These are phyloP conservation scores for Oryza meyeriana DNA, from an alignment of 176 grass and related monocot genomes.

Conservation along the genomic window DNA sequence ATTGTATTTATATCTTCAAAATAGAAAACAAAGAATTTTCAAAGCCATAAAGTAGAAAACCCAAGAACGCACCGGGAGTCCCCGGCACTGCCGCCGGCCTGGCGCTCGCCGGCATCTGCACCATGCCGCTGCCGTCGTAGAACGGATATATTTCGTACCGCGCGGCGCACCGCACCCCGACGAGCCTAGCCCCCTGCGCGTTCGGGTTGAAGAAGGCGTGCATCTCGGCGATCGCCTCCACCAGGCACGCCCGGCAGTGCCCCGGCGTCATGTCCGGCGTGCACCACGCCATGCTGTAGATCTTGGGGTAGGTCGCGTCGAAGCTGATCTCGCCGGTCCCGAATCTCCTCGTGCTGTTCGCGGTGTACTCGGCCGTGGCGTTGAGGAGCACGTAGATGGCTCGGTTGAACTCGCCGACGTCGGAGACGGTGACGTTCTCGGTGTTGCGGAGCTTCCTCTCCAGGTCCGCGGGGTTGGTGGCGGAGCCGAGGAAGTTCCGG, in stretches of 20 bases:
- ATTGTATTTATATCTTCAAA: too few relatives aligned
- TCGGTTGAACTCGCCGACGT: not conserved
- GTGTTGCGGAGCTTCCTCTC: not conserved
- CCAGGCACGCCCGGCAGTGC: conserved; percentile 34
- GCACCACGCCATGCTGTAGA: conserved; percentile 42
- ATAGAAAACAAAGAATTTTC: too few relatives aligned
- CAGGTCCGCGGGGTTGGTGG: not conserved
- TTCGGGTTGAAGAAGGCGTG: not conserved
- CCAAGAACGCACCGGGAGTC: not conserved
- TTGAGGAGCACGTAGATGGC: not conserved
- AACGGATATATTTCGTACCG: conserved; percentile 42
- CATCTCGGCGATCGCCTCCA: not conserved
- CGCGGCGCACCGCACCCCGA: conserved; percentile 28
- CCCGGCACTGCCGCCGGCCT: not conserved
- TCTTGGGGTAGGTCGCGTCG: not conserved
- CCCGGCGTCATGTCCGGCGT: conserved; percentile 29
- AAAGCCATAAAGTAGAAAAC: too few relatives aligned
- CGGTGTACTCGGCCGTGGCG: not conserved
- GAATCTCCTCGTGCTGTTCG: not conserved
- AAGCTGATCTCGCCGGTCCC: conserved; percentile 14
- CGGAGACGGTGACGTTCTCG: conserved; percentile 11
- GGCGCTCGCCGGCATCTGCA: not conserved
- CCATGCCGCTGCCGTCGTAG: conserved; percentile 17
- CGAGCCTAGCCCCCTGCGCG: conserved; percentile 12
- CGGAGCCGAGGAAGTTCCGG: conserved; percentile 13